Base-by-base conservation (phyloP, 2,329 filamentous ascomycete genomes). In the Cercospora sp. region DNA sequence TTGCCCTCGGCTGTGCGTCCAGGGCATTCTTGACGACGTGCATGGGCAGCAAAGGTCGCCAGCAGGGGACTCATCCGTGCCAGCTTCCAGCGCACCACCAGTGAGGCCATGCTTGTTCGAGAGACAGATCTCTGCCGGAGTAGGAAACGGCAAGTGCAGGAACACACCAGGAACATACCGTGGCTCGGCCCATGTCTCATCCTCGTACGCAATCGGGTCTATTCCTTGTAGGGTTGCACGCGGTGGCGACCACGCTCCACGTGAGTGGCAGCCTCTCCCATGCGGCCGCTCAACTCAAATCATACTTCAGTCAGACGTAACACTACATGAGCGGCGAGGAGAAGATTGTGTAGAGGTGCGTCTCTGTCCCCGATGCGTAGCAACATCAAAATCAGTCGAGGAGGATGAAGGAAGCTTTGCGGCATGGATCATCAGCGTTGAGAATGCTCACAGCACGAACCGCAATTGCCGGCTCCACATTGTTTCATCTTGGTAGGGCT, bases 181-280 rank as follows among this genome's bases (percentile, higher is more conserved):
- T 48, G 48, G 48, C 28, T 58, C 61, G 61, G 61, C 18, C 48
- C 28, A 31, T 39, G 59, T 23, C 59, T 28, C 33, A 42, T 26
- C 33, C 31, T 26, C 16, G 33, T 9, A 20, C n/a, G 30, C 57
- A 60, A 60, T 60, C 57, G 57, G 57, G 33, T 60, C 28, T n/a
- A 60, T 60, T 60, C 57, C 57, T 36, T 31, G 57, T n/a, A n/a
- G 23, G 7, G 55, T 20, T n/a, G 57, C 57, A 60, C 57, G 26
- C 30, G 57, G 57, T 60, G 57, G 57, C 57, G 57, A 60, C 57
- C 57, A 60, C 30, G 57, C 57, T 60, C 57, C 57, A 60, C 30
- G 55, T 31, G 53, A 28, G 53, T 28, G 53, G 20, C 23, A 26
- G 20, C 36, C 36, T 39, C 8, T 39, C 16, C 36, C 36, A 39